Conservation (phyloP, 352 stramenopile genomes). For the Phytopythium delawarense region DNA sequence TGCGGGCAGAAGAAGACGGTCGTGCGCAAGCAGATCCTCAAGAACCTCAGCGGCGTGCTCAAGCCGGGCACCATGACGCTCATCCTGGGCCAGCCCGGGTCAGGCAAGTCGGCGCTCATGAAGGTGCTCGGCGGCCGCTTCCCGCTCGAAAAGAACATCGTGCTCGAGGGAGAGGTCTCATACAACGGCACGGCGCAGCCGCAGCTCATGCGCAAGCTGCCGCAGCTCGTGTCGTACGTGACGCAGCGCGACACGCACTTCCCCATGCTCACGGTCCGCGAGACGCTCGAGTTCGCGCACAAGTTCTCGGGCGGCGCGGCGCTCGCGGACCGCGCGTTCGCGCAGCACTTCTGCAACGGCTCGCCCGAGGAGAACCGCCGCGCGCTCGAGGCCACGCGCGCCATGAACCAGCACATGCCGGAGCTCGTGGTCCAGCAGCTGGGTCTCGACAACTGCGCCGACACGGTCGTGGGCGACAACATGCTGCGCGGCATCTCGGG, state of each 20-base stretch:
- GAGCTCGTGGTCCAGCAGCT: constrained; percentile 20
- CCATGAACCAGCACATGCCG: constrained; percentile 13
- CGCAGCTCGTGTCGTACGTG: constrained; percentile 31
- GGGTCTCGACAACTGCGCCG: constrained; percentile 24
- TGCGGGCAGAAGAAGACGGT: constrained; percentile 14
- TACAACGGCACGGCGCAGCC: constrained; percentile 22
- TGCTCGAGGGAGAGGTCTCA: constrained; percentile 18
- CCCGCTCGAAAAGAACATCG: constrained; percentile 14
- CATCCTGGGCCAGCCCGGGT: constrained; percentile 11
- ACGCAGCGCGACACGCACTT: constrained; percentile 46
- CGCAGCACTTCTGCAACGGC: constrained; percentile 10
- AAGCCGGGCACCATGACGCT: constrained; percentile 22
- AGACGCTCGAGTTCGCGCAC: constrained; percentile 89
- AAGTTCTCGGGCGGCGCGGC: constrained; percentile 41
- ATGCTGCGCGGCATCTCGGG: constrained; percentile 53
- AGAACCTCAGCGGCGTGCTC: constrained; percentile 16
- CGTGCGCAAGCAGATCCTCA: constrained; percentile 17
- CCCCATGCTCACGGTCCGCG: constrained; percentile 26
- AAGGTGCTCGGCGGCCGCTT: constrained; percentile 24
- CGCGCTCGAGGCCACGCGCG: constrained; percentile 8
- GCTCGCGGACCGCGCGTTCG: constrained; percentile 28
- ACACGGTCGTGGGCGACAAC: constrained; percentile 27
- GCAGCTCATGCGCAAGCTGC: constrained; percentile 11
- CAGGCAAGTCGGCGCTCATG: constrained; percentile 22
- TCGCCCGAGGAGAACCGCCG: constrained; percentile 12